Base-by-base conservation (phyloP, 345 rosid species). In the Stellera chamaejasme region DNA sequence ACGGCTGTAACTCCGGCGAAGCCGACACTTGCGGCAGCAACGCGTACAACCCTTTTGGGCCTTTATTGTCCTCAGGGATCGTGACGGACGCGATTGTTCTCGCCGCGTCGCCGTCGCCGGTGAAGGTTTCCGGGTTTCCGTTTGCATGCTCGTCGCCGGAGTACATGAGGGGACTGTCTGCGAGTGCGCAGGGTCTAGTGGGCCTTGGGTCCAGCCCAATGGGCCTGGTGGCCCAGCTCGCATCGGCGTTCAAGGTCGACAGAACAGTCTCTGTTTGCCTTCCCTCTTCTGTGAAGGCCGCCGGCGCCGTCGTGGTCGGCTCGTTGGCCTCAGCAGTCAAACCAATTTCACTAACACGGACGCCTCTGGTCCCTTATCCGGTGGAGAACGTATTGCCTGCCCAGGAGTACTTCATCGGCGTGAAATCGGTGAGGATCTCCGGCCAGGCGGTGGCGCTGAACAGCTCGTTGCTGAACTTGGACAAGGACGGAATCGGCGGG, bases 331-430 rank as follows among this genome's bases (percentile, higher is more conserved):
- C 13, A 12, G 3, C 11, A 11, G 0, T 56, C 54, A 41, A 54
- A 14, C n/a, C 0, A 11, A 56, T 39, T 55, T 64, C 50, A 27
- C 66, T 14, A 55, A 60, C 13, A 3, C 19, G 10, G 19, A 74
- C 69, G 0, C 69, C 64, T 36, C 47, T 74, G 3, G 6, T 74
- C 15, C 6, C 11, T 11, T 60, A 46, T 46, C 62, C 50, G 11
- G 68, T 64, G 3, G 39, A 5, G 0, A 58, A 62, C 16, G 51
- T 48, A 25, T 42, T 55, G 11, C 32, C 48, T 1, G 36, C 27
- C 14, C 23, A 10, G 15, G 76, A 72, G 8, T 62, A 66, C 60
- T 63, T 58, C 9, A 59, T 72, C 28, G 66, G 65, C n/a, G 72
- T 72, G 44, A 62, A 53, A 32, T 58, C 68, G 4, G 58, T 72